These are phyloP conservation scores for Phytophthora macrochlamydospora DNA, from an alignment of 352 stramenopile genomes.

Conservation along the genomic window DNA sequence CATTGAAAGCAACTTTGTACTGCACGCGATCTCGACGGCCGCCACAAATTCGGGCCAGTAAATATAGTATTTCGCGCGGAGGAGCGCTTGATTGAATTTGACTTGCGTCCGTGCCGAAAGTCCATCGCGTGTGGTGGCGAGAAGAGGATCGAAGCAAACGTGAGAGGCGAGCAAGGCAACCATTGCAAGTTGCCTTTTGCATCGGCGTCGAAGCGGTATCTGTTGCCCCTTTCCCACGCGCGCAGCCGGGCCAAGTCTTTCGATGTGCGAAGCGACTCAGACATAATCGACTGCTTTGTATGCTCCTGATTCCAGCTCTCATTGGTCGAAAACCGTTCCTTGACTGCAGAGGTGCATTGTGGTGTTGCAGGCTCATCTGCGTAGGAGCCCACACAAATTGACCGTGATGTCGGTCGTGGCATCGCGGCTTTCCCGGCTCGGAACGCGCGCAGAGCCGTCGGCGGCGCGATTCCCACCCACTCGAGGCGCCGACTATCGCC, in stretches of 20 bases:
- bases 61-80: neutral
- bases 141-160: neutral
- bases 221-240: constrained; percentile 10
- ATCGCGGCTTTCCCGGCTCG: constrained; percentile 22
- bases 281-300: neutral
- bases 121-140: neutral
- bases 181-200: neutral
- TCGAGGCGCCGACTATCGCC: neutral
- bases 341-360: constrained; percentile 6
- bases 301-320: neutral
- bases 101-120: neutral
- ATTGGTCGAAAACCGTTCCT: constrained; percentile 20
- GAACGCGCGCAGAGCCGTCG: constrained; percentile 35
- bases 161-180: neutral
- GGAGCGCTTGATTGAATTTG: neutral
- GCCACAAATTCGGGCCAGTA: neutral
- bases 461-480: neutral
- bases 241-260: constrained; percentile 14
- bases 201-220: constrained; percentile 3
- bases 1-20: constrained; percentile 6
- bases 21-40: constrained; percentile 3
- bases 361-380: neutral
- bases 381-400: neutral
- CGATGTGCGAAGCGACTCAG: constrained; percentile 8
- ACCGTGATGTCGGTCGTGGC: constrained; percentile 17